Conservation (phyloP, 2,329 filamentous ascomycete species). For the Sarocladiaceae sp. region DNA sequence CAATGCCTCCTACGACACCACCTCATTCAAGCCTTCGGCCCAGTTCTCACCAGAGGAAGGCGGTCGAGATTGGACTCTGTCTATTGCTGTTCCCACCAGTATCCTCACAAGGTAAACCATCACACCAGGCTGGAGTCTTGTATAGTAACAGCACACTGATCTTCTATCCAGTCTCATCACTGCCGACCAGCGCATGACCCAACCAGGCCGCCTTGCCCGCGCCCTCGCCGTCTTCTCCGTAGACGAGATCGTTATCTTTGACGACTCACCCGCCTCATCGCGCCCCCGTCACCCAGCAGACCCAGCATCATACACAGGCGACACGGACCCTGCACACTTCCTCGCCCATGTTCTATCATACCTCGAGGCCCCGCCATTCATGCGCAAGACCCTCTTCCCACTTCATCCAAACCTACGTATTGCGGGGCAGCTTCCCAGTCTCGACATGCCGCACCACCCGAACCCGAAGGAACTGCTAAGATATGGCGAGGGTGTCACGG, state of each 20-base stretch:
- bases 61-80: constrained; percentile 66
- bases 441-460: constrained; percentile 83
- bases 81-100: constrained; percentile 71
- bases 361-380: constrained; percentile 77
- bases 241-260: constrained; percentile 77
- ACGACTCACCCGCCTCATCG: constrained; percentile 52
- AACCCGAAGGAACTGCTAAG: constrained; percentile 69
- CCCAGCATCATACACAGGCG: constrained; percentile 56
- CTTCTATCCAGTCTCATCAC: constrained; percentile 55
- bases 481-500: constrained; percentile 71
- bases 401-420: constrained; percentile 71
- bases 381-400: constrained; percentile 69
- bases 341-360: constrained; percentile 73
- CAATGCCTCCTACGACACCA: constrained; percentile 30
- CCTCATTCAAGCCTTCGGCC: constrained; percentile 59
- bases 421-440: constrained; percentile 65
- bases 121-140: neutral
- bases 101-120: constrained; percentile 61
- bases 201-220: constrained; percentile 71
- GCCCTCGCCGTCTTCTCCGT: constrained; percentile 77
- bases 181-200: constrained; percentile 66
- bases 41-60: constrained; percentile 57
- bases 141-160: neutral
- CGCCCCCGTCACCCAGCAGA: constrained; percentile 41
- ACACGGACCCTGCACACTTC: constrained; percentile 72